Evolutionary conservation across 139 green algal genomes (phyloP), one percentile per base, ranked within the genome.

Genomic region (Chlorella vulgaris): DNA sequence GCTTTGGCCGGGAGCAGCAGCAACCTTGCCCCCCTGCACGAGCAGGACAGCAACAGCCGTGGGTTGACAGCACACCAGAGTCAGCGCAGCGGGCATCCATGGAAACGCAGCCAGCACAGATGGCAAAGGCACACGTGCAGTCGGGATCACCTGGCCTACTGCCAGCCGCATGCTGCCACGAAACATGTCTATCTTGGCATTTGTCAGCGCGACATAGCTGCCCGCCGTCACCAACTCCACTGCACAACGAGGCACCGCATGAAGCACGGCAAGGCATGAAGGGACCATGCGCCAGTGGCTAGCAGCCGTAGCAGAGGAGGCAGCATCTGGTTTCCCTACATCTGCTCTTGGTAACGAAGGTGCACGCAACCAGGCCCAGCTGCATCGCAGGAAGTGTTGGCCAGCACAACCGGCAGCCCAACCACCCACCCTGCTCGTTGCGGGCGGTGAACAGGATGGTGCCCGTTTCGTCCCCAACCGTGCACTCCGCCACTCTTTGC

Each of bases 141-240:
- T 10, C 15, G 4, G 28, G 68, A n/a, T n/a, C 73, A 55, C 73
- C 73, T 78, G 74, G 74, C 96, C 89, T 15, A 98, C 91, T 13
- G 81, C 89, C 28, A 98, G 83, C 19, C 95, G 88, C 94, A 98
- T 97, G 26, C 89, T 95, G 8, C 93, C 93, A 19, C 89, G 90
- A 74, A 90, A 96, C 91, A 98, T 97, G 69, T 98, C 95, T 15
- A 98, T 89, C 80, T 96, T 96, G 19, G 95, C 95, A 80, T 96
- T 95, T 39, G 85, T 82, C 51, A 98, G 83, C 0, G 79, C 90
- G 4, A 98, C 31, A 55, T 88, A 94, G 0, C 82, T 81, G 36
- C 92, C 95, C 8, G 83, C 68, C 39, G 89, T 74, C 3, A 91
- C 80, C 21, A 94, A 53, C 28, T 98, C 95, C n/a, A 96, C 95